phyloP scores from a whole-genome alignment of 129 eudicot genomes.

The Glebionis coronaria region DNA sequence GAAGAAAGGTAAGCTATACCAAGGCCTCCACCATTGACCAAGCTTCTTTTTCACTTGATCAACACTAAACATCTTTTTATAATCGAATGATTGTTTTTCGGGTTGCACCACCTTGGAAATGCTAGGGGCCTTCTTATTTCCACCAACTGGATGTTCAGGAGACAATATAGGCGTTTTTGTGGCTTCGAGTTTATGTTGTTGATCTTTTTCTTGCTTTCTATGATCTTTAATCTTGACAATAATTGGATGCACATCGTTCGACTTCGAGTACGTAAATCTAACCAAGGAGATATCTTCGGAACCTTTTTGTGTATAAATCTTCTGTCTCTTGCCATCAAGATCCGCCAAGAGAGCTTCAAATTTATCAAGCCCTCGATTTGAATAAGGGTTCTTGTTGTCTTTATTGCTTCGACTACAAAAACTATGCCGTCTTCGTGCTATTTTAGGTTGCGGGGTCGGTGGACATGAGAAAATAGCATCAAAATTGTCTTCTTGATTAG shows the following conservation, averaged over 20 bases:
- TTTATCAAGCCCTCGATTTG: constrained; percentile 49
- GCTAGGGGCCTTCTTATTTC: not conserved
- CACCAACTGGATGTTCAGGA: constrained; percentile 12
- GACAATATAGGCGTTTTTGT: constrained; percentile 11
- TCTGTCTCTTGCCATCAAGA: constrained; percentile 45
- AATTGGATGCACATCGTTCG: constrained; percentile 30
- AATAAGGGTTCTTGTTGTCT: constrained; percentile 42
- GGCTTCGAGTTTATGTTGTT: constrained; percentile 12
- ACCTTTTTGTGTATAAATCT: constrained; percentile 46
- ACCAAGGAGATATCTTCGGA: constrained; percentile 43
- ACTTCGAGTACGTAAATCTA: constrained; percentile 32
- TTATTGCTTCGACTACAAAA: constrained; percentile 41
- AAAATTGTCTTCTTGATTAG: constrained; percentile 29
- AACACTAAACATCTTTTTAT: constrained; percentile 10
- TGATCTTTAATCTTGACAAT: constrained; percentile 39
- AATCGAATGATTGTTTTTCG: not conserved
- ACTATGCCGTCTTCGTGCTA: constrained; percentile 36
- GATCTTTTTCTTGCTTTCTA: constrained; percentile 24
- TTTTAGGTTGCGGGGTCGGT: constrained; percentile 27
- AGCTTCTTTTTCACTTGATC: constrained; percentile 30
- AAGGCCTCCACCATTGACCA: constrained; percentile 40
- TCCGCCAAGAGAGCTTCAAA: constrained; percentile 47
- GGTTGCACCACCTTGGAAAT: constrained; percentile 4
- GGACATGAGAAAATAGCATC: constrained; percentile 24
- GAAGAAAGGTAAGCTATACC: constrained; percentile 39